Conservation (phyloP, 225 moss, liverwort and hornwort genomes). For the Pleurozium schreberi region DNA sequence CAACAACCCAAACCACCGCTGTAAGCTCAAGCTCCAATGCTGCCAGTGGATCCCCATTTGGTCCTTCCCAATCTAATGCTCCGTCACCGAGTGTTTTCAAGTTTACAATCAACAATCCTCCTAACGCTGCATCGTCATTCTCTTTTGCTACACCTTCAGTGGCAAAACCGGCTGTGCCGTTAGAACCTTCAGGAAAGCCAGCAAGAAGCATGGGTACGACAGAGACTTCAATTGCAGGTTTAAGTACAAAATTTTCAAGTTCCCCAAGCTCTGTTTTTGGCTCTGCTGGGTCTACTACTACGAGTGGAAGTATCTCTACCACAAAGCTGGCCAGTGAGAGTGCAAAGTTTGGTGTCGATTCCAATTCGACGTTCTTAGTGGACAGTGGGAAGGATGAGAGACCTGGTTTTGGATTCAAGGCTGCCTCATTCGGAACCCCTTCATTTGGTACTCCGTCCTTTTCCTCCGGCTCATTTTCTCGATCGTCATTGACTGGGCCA, state of each 20-base stretch:
- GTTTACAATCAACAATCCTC: constrained; percentile 40
- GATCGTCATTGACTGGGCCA: constrained; percentile 1
- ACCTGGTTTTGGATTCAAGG: constrained; percentile 16
- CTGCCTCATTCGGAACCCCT: constrained; percentile 22
- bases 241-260: constrained; percentile 2
- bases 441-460: constrained; percentile 19
- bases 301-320: constrained; percentile 11
- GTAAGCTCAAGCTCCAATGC: constrained; percentile 9
- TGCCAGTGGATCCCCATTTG: constrained; percentile 5
- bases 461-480: constrained; percentile 10
- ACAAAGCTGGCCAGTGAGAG: constrained; percentile 10
- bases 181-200: constrained; percentile 19
- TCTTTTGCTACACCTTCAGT: constrained; percentile 31
- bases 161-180: not conserved
- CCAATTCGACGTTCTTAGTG: constrained; percentile 5
- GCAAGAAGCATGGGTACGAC: constrained; percentile 4
- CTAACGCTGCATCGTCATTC: constrained; percentile 31
- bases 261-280: constrained; percentile 18
- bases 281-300: constrained; percentile 10
- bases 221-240: constrained; percentile 1
- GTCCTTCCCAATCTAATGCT: constrained; percentile 3
- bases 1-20: not conserved
- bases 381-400: constrained; percentile 26
- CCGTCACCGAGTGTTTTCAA: constrained; percentile 50
- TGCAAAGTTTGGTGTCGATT: constrained; percentile 11